phyloP scores from a whole-genome alignment of 2,329 filamentous ascomycete genomes.

The Leptosphaerulina australis region DNA sequence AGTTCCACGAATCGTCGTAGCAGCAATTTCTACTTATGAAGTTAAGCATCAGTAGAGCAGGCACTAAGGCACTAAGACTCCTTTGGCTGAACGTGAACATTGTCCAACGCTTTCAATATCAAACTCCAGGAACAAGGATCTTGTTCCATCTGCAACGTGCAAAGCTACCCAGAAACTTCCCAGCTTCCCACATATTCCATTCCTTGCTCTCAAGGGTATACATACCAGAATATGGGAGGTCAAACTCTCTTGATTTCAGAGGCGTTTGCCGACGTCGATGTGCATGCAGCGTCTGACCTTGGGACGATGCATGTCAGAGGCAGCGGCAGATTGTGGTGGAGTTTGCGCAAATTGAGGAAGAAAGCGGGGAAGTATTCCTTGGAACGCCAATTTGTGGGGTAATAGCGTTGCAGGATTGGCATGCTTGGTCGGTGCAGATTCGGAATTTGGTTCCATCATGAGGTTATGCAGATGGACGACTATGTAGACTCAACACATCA shows the following conservation, averaged over 20 bases:
- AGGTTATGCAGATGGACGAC: constrained; percentile 31
- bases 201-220: not conserved
- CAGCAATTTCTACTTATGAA: not conserved
- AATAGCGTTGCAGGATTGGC: constrained; percentile 37
- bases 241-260: not conserved
- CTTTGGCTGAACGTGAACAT: not conserved
- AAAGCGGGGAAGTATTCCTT: constrained; percentile 43
- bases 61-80: not conserved
- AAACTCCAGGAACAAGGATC: not conserved
- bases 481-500: not conserved
- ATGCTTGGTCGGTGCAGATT: constrained; percentile 32
- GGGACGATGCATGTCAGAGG: constrained; percentile 44
- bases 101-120: not conserved
- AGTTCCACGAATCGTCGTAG: constrained; percentile 2
- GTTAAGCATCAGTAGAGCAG: not conserved
- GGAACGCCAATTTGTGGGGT: constrained; percentile 49
- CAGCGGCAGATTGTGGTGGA: constrained; percentile 28
- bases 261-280: not conserved
- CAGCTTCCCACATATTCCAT: no score
- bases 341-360: constrained; percentile 34
- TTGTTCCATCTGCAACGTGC: no score
- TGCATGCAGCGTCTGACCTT: constrained; percentile 19
- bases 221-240: not conserved
- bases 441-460: constrained; percentile 29
- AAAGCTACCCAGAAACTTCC: no score